Base-by-base conservation (phyloP, 768 basidiomycete genomes). In the Tremella yokohamensis region DNA sequence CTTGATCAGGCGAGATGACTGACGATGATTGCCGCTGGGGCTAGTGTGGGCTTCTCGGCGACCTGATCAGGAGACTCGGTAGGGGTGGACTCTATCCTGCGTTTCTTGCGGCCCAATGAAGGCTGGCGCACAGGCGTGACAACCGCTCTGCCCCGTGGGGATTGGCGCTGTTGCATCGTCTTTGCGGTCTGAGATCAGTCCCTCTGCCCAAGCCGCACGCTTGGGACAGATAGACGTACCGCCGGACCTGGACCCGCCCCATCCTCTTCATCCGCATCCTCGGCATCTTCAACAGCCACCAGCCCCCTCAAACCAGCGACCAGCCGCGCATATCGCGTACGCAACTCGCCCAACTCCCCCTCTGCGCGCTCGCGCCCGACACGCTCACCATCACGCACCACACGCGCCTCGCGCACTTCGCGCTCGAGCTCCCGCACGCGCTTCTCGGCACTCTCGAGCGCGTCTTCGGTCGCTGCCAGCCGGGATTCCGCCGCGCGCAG, bases 401-500 rank as follows among this genome's bases (percentile, higher is more conserved):
- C 42, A 4, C 42, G n/a, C 42, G 42, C 42, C 22, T 45, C 7
- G n/a, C 42, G n/a, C 7, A 45, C 42, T 15, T 45, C 22, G 22
- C 22, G n/a, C 42, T 45, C 42, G 6, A 45, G 22, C 42, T 45
- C 42, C 42, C 22, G 4, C 15, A 45, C 42, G 42, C 42, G 42
- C 22, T 45, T n/a, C 22, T 45, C 42, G 1, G 56, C 54, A 13
- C n/a, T 16, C 15, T 60, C 65, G 4, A 58, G 54, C 39, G 42
- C 34, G 20, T 66, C 65, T 26, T 66, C 70, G 20, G 59, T 69
- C 25, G 45, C 26, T 2, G 65, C 49, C n/a, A 72, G 50, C 19
- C 59, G 60, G 2, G 58, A 57, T 49, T 72, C 70, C 3, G 70
- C 65, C 6, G 51, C 52, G 47, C 66, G 64, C 15, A 72, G 58